phyloP scores from a whole-genome alignment of 192 early-diverging fungal species.

The Rhizoclosmatium sp. region DNA sequence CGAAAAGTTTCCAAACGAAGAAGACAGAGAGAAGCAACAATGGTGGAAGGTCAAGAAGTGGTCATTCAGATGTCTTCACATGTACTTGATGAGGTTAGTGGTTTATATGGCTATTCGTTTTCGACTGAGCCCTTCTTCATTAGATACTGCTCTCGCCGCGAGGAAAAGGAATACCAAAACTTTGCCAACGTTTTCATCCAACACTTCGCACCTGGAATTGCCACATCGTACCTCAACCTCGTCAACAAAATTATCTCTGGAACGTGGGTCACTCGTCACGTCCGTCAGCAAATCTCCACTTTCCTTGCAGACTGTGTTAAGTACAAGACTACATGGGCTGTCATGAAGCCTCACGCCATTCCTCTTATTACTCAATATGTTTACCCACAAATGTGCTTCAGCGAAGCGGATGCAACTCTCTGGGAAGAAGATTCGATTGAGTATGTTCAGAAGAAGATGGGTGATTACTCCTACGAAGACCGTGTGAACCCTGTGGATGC shows the following conservation, averaged over 20 bases:
- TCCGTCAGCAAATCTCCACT: conserved; percentile 72
- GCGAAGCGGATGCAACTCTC: conserved; percentile 80
- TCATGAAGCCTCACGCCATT: conserved; percentile 85
- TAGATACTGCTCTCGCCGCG: conserved; percentile 37
- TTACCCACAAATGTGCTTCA: conserved; percentile 93
- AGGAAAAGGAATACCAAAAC: conserved; percentile 47
- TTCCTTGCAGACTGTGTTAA: conserved; percentile 88
- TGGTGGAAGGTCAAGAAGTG: conserved; percentile 97
- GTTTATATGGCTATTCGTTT: not conserved
- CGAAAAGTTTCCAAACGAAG: conserved; percentile 55
- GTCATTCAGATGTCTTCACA: conserved; percentile 86
- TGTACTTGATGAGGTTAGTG: conserved; percentile 68
- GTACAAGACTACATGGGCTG: conserved; percentile 88
- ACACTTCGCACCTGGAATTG: conserved; percentile 90
- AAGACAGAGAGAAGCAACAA: conserved; percentile 82
- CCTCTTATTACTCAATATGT: conserved; percentile 87
- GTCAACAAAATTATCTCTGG: conserved; percentile 78
- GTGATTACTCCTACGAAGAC: conserved; percentile 76
- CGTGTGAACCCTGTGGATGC: conserved; percentile 78
- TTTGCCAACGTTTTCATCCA: conserved; percentile 88
- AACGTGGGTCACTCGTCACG: conserved; percentile 75
- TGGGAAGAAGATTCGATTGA: conserved; percentile 96
- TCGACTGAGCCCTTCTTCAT: conserved; percentile 1
- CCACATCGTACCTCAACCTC: conserved; percentile 84
- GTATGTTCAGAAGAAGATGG: conserved; percentile 70